Evolutionary conservation across 768 basidiomycete species (phyloP), one percentile per base, ranked within the genome.

Genomic region (Boletus reticulatus): DNA sequence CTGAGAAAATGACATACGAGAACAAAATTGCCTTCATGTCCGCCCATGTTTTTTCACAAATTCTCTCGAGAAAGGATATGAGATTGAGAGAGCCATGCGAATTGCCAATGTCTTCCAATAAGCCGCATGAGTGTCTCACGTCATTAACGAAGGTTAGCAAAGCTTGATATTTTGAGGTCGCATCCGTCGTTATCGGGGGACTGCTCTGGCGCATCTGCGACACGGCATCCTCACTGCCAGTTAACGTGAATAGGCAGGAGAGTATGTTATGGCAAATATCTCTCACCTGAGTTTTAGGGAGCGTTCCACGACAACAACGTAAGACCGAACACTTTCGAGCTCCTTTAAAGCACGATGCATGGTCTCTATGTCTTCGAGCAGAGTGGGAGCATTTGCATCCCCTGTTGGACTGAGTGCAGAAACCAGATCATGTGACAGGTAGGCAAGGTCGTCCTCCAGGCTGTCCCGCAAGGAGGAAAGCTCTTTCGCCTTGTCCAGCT

Each of bases 331-430:
- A 56, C 81, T 82, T 62, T 90, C 80, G 38, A 97, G 77, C 64
- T 93, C 87, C 67, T 84, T 86, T 62, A 96, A 64, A 64, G 82
- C 84, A 44, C 84, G 77, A 64, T 95, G 92, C 59, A 95, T 72
- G 0, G 78, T 81, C 66, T 96, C 91, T 56, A 98, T 77, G 43
- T 91, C 88, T 69, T 94, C 89, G 11, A 96, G 76, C 6, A 98
- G 73, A 0, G 87, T 92, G 4, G 85, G 76, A 42, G 72, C 62
- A n/a, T 68, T 72, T 11, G 79, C 76, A 43, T 75, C 77, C 14
- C 77, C 79, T 12, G 76, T 74, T 24, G 63, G 69, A 44, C 62
- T 61, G 29, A 82, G 60, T 3, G 81, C 75, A 1, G 87, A 87
- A 46, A 84, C 76, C 41, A 96, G 76, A 49, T 87, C 83, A 48